Evolutionary conservation across 345 rosid species (phyloP).

Genomic region (Salix koriyanagi): DNA sequence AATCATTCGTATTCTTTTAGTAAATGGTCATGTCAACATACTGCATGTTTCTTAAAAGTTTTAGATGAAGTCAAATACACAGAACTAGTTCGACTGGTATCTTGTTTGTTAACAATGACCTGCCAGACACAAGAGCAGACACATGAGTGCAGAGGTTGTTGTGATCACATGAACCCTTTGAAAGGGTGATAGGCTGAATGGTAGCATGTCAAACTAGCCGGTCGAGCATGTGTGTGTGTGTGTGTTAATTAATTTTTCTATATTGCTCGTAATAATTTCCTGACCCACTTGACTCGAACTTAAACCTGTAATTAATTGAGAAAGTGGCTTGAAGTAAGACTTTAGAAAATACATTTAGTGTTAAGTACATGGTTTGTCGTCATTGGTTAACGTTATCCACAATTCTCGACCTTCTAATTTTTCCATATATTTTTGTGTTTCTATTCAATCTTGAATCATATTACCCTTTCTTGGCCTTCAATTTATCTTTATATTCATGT

Average conservation of each 20-base stretch:
- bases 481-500: background rate
- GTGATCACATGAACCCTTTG: conserved; percentile 6
- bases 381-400: background rate
- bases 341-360: background rate
- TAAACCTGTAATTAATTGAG: background rate
- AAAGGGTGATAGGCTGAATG: conserved; percentile 11
- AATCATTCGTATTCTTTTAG: background rate
- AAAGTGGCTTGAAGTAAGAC: background rate
- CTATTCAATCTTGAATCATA: too few relatives aligned
- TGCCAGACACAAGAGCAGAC: background rate
- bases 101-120: background rate
- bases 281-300: background rate
- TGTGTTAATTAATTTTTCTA: too few relatives aligned
- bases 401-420: too few relatives aligned
- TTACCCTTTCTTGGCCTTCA: background rate
- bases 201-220: background rate
- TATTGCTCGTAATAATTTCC: too few relatives aligned
- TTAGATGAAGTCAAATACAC: background rate
- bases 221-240: background rate
- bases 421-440: background rate
- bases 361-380: background rate
- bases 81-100: background rate
- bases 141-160: background rate
- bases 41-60: background rate
- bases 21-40: background rate